Percentiles rank a stretch among this genome's conserved stretches.
phyloP scores from a whole-genome alignment of 371 early-diverging fungal genomes.

The Saksenaea vasiformis region DNA sequence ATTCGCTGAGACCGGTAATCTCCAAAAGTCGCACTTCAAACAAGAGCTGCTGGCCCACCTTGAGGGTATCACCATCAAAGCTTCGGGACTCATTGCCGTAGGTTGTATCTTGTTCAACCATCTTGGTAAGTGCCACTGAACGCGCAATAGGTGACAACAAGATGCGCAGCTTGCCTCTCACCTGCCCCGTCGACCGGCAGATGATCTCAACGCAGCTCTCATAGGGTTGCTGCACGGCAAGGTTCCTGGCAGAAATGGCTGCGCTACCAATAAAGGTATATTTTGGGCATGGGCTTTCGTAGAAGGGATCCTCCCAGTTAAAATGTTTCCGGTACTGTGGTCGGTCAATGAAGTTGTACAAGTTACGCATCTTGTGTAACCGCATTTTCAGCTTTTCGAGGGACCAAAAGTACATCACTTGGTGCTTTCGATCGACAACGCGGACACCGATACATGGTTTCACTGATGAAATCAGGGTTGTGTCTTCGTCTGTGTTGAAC shows the following conservation, averaged over 20 bases:
- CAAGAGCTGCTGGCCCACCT: slow-evolving; percentile 57
- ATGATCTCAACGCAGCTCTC: slow-evolving; percentile 55
- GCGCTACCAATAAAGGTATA: slow-evolving; percentile 72
- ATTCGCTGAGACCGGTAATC: slow-evolving; percentile 69
- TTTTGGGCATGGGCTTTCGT: slow-evolving; percentile 63
- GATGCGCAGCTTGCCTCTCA: slow-evolving; percentile 50
- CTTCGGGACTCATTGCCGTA: not conserved
- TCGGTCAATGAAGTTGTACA: slow-evolving; percentile 74
- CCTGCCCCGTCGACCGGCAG: slow-evolving; percentile 58
- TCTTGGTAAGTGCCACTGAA: slow-evolving; percentile 19
- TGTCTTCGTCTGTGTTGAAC: slow-evolving; percentile 61
- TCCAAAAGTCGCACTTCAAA: slow-evolving; percentile 76
- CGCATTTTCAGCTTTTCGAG: slow-evolving; percentile 66
- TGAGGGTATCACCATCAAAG: slow-evolving; percentile 17
- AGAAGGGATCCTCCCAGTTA: slow-evolving; percentile 79
- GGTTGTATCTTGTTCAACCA: not conserved
- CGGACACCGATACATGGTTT: slow-evolving; percentile 70
- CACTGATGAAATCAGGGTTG: slow-evolving; percentile 43
- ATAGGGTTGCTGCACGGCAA: slow-evolving; percentile 53
- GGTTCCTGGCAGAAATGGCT: slow-evolving; percentile 47
- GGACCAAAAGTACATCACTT: slow-evolving; percentile 76
- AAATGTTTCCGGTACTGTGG: slow-evolving; percentile 74
- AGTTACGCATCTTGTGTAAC: slow-evolving; percentile 76
- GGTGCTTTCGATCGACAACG: slow-evolving; percentile 73
- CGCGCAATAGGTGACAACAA: slow-evolving; percentile 52